Conservation (phyloP, 495 filamentous ascomycete species). For the Geopyxis carbonaria region DNA sequence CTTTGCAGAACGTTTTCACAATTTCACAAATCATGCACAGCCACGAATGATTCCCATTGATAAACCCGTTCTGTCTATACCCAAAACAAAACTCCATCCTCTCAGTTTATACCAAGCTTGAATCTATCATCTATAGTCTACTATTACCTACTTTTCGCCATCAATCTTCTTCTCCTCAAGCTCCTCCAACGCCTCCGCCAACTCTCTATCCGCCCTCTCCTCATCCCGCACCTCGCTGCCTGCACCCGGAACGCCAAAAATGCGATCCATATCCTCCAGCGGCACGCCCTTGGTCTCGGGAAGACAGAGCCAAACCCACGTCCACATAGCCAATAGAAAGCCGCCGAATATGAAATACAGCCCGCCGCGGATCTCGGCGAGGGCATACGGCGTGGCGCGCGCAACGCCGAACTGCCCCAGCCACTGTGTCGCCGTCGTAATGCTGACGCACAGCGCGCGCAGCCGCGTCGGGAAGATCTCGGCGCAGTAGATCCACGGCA, state of each 20-base stretch:
- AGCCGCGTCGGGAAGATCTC: slow-evolving; percentile 55
- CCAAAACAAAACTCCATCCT: too few species aligned
- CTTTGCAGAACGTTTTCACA: too few species aligned
- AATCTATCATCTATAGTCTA: too few species aligned
- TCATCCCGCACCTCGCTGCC: background rate
- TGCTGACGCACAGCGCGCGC: slow-evolving; percentile 33
- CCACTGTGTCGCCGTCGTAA: slow-evolving; percentile 31
- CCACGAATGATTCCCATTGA: too few species aligned
- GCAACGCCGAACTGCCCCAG: slow-evolving; percentile 34
- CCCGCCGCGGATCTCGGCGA: slow-evolving; percentile 31
- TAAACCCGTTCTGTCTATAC: too few species aligned
- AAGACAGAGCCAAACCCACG: slow-evolving; percentile 45
- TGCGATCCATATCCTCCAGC: slow-evolving; percentile 46
- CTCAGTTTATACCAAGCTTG: too few species aligned
- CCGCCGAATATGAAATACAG: slow-evolving; percentile 32
- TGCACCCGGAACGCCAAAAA: slow-evolving; percentile 33
- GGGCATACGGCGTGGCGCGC: slow-evolving; percentile 30
- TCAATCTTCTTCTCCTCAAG: too few species aligned
- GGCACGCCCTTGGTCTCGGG: slow-evolving; percentile 50
- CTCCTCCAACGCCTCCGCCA: too few species aligned
- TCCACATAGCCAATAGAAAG: slow-evolving; percentile 28
- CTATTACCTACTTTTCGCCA: too few species aligned
- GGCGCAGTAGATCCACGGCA: slow-evolving; percentile 59
- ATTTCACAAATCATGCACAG: too few species aligned
- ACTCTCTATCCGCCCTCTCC: too few species aligned